Conservation (phyloP, 768 basidiomycete species). For the Phylloporus scabripes region DNA sequence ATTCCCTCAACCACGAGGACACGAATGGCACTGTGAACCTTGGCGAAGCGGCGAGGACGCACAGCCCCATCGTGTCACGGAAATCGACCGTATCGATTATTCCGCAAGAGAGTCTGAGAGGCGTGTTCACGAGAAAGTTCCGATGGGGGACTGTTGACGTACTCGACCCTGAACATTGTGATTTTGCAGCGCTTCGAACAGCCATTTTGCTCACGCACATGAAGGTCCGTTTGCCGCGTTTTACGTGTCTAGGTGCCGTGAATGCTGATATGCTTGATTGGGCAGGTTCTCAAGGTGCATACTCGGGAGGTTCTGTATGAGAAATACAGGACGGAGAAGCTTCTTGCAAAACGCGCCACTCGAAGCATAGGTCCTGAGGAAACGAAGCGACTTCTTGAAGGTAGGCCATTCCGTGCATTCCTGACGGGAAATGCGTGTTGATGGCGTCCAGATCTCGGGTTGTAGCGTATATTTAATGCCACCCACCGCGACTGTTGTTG, state of each 20-base stretch:
- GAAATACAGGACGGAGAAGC: constrained; percentile 86
- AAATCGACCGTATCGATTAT: constrained; percentile 35
- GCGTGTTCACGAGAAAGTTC: constrained; percentile 72
- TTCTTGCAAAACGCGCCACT: constrained; percentile 81
- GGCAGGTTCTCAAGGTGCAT: constrained; percentile 70
- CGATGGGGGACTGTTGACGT: constrained; percentile 90
- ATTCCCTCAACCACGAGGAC: constrained; percentile 16
- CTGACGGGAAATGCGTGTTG: constrained; percentile 22
- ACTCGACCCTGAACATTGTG: constrained; percentile 79
- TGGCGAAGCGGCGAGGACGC: constrained; percentile 32
- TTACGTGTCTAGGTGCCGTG: constrained; percentile 15
- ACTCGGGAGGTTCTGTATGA: constrained; percentile 92
- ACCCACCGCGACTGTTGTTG: constrained; percentile 6
- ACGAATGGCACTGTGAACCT: constrained; percentile 12
- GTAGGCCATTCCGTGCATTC: constrained; percentile 35
- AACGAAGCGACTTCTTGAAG: constrained; percentile 66
- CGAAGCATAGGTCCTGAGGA: constrained; percentile 72
- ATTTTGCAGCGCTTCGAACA: constrained; percentile 80
- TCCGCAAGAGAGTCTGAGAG: constrained; percentile 64
- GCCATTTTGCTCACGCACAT: constrained; percentile 81
- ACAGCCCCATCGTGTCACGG: constrained; percentile 33
- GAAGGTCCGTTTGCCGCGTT: constrained; percentile 48
- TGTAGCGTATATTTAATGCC: constrained; percentile 32
- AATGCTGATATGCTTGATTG: constrained; percentile 3
- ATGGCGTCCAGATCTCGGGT: constrained; percentile 39